Evolutionary conservation across 169 alveolate species (phyloP).

Genomic region (Babesia ovata): DNA sequence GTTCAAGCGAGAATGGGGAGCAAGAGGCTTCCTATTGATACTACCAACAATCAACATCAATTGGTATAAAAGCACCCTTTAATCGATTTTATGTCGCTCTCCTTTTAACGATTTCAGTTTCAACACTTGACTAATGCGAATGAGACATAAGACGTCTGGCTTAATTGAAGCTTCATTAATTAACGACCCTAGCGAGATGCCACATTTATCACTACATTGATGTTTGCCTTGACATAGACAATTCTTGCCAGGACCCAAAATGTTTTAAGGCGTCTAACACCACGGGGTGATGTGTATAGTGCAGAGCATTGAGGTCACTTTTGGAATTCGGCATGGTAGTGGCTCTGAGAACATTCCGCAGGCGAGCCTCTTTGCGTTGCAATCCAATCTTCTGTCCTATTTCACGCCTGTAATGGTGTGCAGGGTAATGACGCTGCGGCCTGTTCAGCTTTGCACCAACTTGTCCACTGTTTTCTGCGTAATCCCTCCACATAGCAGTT

Average conservation of each 20-base stretch:
- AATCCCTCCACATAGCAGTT: conserved; percentile 41
- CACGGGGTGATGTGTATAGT: neutral
- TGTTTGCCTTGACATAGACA: conserved; percentile 9
- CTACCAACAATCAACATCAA: no score
- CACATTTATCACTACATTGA: neutral
- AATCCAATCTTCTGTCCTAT: conserved; percentile 56
- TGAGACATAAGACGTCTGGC: no score
- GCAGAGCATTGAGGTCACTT: conserved; percentile 17
- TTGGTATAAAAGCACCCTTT: no score
- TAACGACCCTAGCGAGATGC: no score
- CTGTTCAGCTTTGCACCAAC: conserved; percentile 23
- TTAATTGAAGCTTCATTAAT: no score
- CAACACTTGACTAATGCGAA: no score
- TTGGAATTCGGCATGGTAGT: conserved; percentile 16
- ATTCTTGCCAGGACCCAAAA: conserved; percentile 28
- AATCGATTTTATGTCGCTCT: no score
- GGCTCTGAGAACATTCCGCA: conserved; percentile 4
- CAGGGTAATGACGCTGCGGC: conserved; percentile 64
- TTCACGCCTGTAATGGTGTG: conserved; percentile 61
- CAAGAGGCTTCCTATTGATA: no score
- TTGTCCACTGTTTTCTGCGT: conserved; percentile 12
- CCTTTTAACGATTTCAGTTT: no score
- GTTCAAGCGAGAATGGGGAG: no score
- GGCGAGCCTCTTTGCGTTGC: conserved; percentile 47
- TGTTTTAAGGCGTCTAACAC: conserved; percentile 48